Evolutionary conservation across 345 rosid species (phyloP), one percentile per base, ranked within the genome.

Genomic region (Schrenkiella parvula): DNA sequence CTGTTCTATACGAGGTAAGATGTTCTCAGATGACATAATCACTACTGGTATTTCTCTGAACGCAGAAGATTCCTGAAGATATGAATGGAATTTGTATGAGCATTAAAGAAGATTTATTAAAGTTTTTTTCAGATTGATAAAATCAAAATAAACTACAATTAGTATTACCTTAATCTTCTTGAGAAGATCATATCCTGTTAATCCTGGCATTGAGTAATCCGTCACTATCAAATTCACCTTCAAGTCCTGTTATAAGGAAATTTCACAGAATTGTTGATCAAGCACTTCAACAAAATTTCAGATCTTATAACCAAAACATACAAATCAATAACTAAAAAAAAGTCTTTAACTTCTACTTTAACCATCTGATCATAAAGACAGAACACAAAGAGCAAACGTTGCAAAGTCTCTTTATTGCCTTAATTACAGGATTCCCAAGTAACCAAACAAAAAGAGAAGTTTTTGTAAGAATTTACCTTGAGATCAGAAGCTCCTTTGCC

Each of bases 131-230:
- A 39, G 17, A 28, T 31, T 9, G 56, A 8, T 34, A n/a, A 21
- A 57, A 22, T 2, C 5, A 11, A 38, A 39, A 32, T 22, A 2
- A 2, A 29, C n/a, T 21, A 29, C 17, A 4, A 7, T 7, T 18
- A 15, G 8, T 43, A 22, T 12, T 18, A 89, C 95, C 92, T 87
- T 89, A 22, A 87, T 87, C 82, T 79, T 89, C 58, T 87, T 89
- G 2, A 89, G 93, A 38, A 89, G 86, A 64, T 89, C 96, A 76
- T 87, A 89, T 21, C 96, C 96, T 8, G 87, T 86, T 85, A 89
- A 81, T 53, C 93, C 96, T 5, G 93, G 96, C 96, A 89, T 89
- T 19, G 96, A 86, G 66, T 89, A 89, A 69, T 89, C 95, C 0
- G 95, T 89, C 72, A 89, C 85, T 54, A 89, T 89, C 50, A 89